Evolutionary conservation across 441 rosid genomes (phyloP).

Genomic region (Biscutella auriculata): DNA sequence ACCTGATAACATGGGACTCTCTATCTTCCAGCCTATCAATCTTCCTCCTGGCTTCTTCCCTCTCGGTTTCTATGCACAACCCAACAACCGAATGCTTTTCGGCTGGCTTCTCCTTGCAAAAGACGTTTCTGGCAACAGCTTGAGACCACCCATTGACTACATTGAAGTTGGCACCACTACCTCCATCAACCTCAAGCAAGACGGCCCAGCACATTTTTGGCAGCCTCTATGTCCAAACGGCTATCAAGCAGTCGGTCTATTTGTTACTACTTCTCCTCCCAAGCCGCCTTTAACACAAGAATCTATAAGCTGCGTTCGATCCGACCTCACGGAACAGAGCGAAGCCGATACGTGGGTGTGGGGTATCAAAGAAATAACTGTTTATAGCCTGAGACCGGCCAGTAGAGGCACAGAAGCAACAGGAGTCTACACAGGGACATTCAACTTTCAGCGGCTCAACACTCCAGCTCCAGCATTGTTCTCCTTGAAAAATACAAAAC

Average conservation of each 20-base stretch:
- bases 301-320: slow-evolving; percentile 52
- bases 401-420: slow-evolving; percentile 32
- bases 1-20: slow-evolving; percentile 41
- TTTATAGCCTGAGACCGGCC: slow-evolving; percentile 35
- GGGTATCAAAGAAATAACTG: slow-evolving; percentile 33
- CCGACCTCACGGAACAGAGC: slow-evolving; percentile 48
- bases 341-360: slow-evolving; percentile 46
- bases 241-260: slow-evolving; percentile 50
- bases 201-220: slow-evolving; percentile 55
- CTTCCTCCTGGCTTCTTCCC: slow-evolving; percentile 36
- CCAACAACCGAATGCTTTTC: slow-evolving; percentile 42
- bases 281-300: slow-evolving; percentile 56
- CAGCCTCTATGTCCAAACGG: slow-evolving; percentile 51
- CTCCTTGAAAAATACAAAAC: slow-evolving; percentile 46
- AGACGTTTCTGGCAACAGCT: slow-evolving; percentile 14
- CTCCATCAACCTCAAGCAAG: slow-evolving; percentile 36
- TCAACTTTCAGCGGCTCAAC: slow-evolving; percentile 26
- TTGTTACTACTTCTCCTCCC: slow-evolving; percentile 34
- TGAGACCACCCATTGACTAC: slow-evolving; percentile 53
- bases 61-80: slow-evolving; percentile 61
- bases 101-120: slow-evolving; percentile 41
- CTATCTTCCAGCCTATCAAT: slow-evolving; percentile 54
- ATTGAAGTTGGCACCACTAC: slow-evolving; percentile 48
- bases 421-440: slow-evolving; percentile 53
- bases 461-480: slow-evolving; percentile 12